Base-by-base conservation (phyloP, 2,329 filamentous ascomycete species). In the Dactylellina haptotyla region DNA sequence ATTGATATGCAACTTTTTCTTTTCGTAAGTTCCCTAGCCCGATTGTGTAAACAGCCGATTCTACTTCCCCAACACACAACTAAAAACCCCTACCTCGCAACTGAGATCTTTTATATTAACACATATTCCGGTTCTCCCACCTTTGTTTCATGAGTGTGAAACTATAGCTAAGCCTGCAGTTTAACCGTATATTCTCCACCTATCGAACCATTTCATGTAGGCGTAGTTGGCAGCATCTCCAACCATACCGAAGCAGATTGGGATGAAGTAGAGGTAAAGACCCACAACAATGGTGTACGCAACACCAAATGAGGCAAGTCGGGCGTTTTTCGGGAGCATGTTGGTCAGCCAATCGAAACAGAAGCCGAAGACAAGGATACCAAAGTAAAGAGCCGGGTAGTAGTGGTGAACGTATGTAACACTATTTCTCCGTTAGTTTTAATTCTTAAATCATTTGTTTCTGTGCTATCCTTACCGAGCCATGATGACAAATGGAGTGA, bases 331-430 rank as follows among this genome's bases (percentile, higher is more conserved):
- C 2, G 77, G 75, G 26, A 78, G 48, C 54, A 74, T 72, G 79
- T 86, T 87, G 77, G 84, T 85, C 76, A 91, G 84, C 78, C 86
- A 88, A 76, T 89, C 86, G 50, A 92, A 87, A 75, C 89, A 84
- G 85, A 99, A 99, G 61, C 93, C 94, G 75, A 93, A 88, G 14
- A 87, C 88, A 48, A 99, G 84, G 76, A 99, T 97, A 78, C 95
- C 93, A 81, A 98, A 99, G 84, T 98, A 99, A 9, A 99, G 87
- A 8, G 95, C 95, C 9, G 95, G 95, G 82, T 98, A 99, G 85
- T 99, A 99, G 84, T 99, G 95, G 82, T 99, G 95, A 62, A 99
- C 95, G 79, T 99, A 99, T 14, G 95, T 99, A 74, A 99, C 95
- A 85, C 95, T 77, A 50, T 28, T 43, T n/a, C 6, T 43, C 30